Evolutionary conservation across 129 eudicot species (phyloP).

Genomic region (Pittosporum tobira): DNA sequence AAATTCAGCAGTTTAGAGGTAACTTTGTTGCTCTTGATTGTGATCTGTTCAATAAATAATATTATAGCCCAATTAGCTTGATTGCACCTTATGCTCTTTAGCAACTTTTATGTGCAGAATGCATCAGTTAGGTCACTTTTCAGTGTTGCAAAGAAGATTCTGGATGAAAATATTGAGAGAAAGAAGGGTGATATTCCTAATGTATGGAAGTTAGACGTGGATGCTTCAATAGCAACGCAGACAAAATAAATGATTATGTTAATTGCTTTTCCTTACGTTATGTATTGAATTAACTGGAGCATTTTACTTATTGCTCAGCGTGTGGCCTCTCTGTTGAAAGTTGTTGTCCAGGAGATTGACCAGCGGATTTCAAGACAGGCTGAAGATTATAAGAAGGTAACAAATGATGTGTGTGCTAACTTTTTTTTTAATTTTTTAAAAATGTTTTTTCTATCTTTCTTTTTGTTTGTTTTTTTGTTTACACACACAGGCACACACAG

Average conservation of each 20-base stretch:
- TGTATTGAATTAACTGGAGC: not conserved
- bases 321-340: constrained; percentile 58
- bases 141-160: constrained; percentile 50
- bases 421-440: too few relatives aligned
- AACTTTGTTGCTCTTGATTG: constrained; percentile 6
- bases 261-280: not conserved
- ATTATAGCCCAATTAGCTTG: constrained; percentile 6
- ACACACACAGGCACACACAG: too few relatives aligned
- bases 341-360: constrained; percentile 70
- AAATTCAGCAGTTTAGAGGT: constrained; percentile 68
- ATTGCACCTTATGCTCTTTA: constrained; percentile 5
- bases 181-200: constrained; percentile 76
- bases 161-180: constrained; percentile 76
- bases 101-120: constrained; percentile 41
- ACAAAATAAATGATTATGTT: not conserved
- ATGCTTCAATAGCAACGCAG: not conserved
- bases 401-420: not conserved
- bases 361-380: constrained; percentile 57
- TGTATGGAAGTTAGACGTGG: too few relatives aligned
- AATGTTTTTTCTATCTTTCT: too few relatives aligned
- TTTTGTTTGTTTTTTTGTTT: too few relatives aligned
- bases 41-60: not conserved
- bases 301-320: constrained; percentile 32
- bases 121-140: constrained; percentile 69
- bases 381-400: constrained; percentile 60